Base-by-base conservation (phyloP, 805 yeast species). In the Hagleromyces aurorensis region DNA sequence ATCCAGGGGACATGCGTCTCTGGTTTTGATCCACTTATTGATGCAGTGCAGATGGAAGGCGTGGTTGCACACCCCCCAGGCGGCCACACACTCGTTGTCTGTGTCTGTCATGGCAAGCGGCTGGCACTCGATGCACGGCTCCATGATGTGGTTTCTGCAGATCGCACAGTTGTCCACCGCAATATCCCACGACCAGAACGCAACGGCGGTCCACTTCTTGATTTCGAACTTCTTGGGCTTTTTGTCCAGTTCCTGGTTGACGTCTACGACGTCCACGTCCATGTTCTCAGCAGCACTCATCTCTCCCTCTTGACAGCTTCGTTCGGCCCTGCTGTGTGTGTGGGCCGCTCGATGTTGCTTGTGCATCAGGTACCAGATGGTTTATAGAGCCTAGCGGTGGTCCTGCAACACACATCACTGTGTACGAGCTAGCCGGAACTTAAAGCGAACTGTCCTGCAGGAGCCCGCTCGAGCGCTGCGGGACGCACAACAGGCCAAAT, bases 111-210 rank as follows among this genome's bases (percentile, higher is more conserved):
- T 73, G 3, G 61, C 75, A 50, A 78, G 77, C 16, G 94, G 93
- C 56, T 85, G 95, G 55, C 99, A 91, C 56, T 87, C 97, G 42
- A 91, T 82, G 56, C 98, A 91, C 11, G 91, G 91, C 50, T 91
- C 99, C 99, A 91, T 91, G 44, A 91, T 70, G 59, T 89, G 96
- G 59, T 89, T 91, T 54, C 97, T 72, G 69, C 99, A 91, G 55
- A 91, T 91, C 21, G 99, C 97, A 66, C 99, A 91, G 32, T 84
- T 85, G 42, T 93, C 98, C 32, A 85, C 89, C 19, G 77, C 89
- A 37, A 85, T 81, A 60, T 85, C 95, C 98, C 98, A 91, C 1
- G 96, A 85, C 99, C 99, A 91, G 55, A 91, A 85, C n/a, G 97
- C 97, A 27, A 91, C 98, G 0, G 97, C 97, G 9, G 95, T 86